A percentile compares a stretch with the other conserved stretches of the same genome.
phyloP scores from a whole-genome alignment of 2,329 filamentous ascomycete species.

The Aureobasidium sp. region DNA sequence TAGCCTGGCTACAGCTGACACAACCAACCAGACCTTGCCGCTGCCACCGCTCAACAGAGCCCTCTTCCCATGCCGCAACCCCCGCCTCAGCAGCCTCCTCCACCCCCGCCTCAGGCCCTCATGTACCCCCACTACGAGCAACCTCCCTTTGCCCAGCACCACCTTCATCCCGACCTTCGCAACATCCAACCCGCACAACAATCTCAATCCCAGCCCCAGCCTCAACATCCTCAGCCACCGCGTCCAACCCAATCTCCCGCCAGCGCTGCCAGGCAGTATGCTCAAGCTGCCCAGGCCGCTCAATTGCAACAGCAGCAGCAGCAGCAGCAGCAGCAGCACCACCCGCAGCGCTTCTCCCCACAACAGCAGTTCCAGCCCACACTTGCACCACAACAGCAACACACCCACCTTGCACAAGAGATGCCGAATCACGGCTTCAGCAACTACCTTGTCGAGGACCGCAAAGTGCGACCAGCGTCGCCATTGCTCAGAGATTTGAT shows the following conservation, averaged over 20 bases:
- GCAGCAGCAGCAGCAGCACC: conserved; percentile 2
- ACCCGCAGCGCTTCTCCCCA: conserved; percentile 2
- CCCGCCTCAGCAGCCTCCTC: conserved; percentile 18
- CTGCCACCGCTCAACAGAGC: conserved; percentile 39
- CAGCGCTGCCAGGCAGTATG: conserved; percentile 12
- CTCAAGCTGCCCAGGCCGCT: conserved; percentile 12
- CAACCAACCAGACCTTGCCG: conserved; percentile 37
- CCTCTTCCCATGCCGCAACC: conserved; percentile 31
- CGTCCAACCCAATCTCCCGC: conserved; percentile 10
- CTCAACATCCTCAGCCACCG: background rate
- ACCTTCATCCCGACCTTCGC: conserved; percentile 30
- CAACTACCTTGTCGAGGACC: conserved; percentile 6
- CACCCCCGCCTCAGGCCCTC: conserved; percentile 15
- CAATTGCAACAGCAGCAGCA: conserved; percentile 6
- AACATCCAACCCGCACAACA: conserved; percentile 14
- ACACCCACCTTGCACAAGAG: background rate
- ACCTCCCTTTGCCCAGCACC: conserved; percentile 20
- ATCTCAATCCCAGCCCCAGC: background rate
- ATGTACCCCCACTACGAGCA: conserved; percentile 16
- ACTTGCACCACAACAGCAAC: background rate
- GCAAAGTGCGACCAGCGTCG: conserved; percentile 26
- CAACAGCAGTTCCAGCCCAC: background rate
- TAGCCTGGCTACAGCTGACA: conserved; percentile 15
- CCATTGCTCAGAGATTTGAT: conserved; percentile 19
- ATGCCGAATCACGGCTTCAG: background rate